Base-by-base conservation (phyloP, 2,329 filamentous ascomycete genomes). In the Rhinocladiella similis region DNA sequence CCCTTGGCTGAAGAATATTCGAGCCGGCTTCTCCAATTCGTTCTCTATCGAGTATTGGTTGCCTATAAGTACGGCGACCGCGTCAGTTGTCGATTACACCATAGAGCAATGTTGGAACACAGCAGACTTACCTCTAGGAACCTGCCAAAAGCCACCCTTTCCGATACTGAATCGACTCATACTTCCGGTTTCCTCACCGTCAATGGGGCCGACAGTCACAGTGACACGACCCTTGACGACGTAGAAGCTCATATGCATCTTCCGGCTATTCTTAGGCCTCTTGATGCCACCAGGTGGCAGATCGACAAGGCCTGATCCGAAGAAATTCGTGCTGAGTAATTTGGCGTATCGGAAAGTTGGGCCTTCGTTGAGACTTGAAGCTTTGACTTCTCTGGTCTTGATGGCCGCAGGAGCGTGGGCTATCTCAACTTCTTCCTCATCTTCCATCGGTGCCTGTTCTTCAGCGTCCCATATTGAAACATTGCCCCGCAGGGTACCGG, bases 211-310 rank as follows among this genome's bases (percentile, higher is more conserved):
- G 47, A 96, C 83, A 25, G 85, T 88, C 18, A 96, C 92, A 63
- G 85, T 80, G 18, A 97, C 91, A 62, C 88, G 86, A 19, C 94
- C 94, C 43, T 83, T 82, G 65, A 91, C 87, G 27, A 99, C 88
- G 66, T 96, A 97, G 72, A 97, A 97, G 1, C 89, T 87, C 88
- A 99, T 94, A 69, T 97, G 91, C 90, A 97, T 97, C 76, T 89
- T 92, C 61, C 93, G 83, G 35, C 89, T 89, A 73, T 97, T 97
- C 80, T 97, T 97, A 47, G 87, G 84, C 65, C 87, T 85, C 78
- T 99, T 99, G 69, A 89, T 84, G 29, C 89, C 85, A 1, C 88
- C 87, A 0, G 90, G 87, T 5, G 91, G 90, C 49, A 99, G 77
- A 67, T 97, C 93, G 36, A 99, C 89, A 50, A 97, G 83, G 14